Evolutionary conservation across 345 rosid genomes (phyloP).

Genomic region (Barbarea vulgaris): DNA sequence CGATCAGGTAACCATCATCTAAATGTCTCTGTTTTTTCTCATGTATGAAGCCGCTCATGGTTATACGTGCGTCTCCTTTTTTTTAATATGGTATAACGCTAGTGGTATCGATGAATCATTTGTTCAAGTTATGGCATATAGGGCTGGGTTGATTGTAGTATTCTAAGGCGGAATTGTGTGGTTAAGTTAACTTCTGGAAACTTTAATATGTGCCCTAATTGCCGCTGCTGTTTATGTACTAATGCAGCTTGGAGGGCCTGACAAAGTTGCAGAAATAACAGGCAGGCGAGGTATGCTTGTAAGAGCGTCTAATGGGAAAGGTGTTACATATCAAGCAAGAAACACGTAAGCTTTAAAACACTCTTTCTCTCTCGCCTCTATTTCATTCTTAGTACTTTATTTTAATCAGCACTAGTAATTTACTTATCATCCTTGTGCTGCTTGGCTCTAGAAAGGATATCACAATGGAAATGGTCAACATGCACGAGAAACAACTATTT

Average conservation of each 20-base stretch:
- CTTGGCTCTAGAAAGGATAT: conserved; percentile 78
- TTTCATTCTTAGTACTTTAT: conserved; percentile 9
- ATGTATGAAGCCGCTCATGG: conserved; percentile 12
- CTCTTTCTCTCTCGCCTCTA: neutral
- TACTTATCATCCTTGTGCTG: conserved; percentile 21
- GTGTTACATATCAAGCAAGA: conserved; percentile 96
- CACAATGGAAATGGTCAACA: conserved; percentile 98
- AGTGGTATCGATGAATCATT: conserved; percentile 28
- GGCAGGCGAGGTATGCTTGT: conserved; percentile 99
- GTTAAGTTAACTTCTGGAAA: conserved; percentile 22
- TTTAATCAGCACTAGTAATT: conserved; percentile 28
- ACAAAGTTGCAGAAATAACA: conserved; percentile 94
- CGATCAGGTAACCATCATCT: conserved; percentile 67
- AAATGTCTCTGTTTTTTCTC: conserved; percentile 7
- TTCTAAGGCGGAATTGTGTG: conserved; percentile 16
- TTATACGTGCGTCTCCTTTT: conserved; percentile 20
- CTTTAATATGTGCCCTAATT: conserved; percentile 25
- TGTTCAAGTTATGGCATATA: conserved; percentile 19
- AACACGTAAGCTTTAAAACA: conserved; percentile 68
- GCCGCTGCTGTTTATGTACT: conserved; percentile 27
- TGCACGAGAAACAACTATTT: conserved; percentile 97
- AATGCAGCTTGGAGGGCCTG: conserved; percentile 98
- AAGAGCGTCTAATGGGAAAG: conserved; percentile 90
- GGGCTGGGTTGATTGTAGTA: conserved; percentile 19
- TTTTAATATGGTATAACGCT: conserved; percentile 13